Conservation (phyloP, 371 early-diverging fungal species). For the Mortierella sp. region DNA sequence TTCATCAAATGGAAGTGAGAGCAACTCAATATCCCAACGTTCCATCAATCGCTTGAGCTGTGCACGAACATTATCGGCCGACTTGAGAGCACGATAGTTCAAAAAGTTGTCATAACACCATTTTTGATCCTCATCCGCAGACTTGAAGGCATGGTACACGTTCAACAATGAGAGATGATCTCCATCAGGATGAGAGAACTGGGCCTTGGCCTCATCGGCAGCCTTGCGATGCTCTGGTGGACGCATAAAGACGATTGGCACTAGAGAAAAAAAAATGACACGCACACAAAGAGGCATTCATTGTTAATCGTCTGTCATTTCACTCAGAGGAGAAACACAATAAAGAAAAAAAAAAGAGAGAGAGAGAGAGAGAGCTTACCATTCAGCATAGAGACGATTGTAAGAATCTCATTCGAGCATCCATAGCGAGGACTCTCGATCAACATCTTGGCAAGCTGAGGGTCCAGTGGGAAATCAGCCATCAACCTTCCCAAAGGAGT, state of each 20-base stretch:
- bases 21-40: slow-evolving; percentile 73
- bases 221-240: slow-evolving; percentile 87
- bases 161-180: slow-evolving; percentile 95
- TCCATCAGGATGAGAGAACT: slow-evolving; percentile 92
- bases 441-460: slow-evolving; percentile 93
- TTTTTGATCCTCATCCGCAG: slow-evolving; percentile 72
- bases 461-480: slow-evolving; percentile 96
- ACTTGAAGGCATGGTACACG: slow-evolving; percentile 92
- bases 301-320: not conserved
- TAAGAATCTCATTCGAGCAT: slow-evolving; percentile 93
- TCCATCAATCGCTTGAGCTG: slow-evolving; percentile 92
- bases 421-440: slow-evolving; percentile 83
- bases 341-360: not conserved
- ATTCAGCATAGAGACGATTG: slow-evolving; percentile 73
- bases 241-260: slow-evolving; percentile 91
- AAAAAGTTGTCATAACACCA: slow-evolving; percentile 96
- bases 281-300: not conserved
- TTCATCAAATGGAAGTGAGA: slow-evolving; percentile 80
- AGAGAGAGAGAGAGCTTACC: slow-evolving; percentile 17
- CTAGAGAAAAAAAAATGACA: slow-evolving; percentile 37
- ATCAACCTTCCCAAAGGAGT: slow-evolving; percentile 87
- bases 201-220: slow-evolving; percentile 93
- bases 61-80: slow-evolving; percentile 91
- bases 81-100: slow-evolving; percentile 86
- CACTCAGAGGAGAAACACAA: not conserved